These are phyloP conservation scores for Phytophthora agathidicida DNA, from an alignment of 352 stramenopile genomes.

Conservation along the genomic window DNA sequence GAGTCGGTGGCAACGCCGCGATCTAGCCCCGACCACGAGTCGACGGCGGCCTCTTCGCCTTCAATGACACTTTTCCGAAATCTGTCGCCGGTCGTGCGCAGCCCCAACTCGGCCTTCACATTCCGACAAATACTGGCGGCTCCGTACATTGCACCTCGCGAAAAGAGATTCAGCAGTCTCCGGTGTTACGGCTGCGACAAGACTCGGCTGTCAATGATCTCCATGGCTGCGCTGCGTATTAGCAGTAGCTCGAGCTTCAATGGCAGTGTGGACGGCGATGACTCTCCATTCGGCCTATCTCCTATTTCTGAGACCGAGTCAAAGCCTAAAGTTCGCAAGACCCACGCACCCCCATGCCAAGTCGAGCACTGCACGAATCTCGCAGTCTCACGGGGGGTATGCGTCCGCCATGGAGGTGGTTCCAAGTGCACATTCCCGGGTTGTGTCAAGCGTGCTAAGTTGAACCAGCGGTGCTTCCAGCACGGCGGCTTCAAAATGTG, in stretches of 20 bases:
- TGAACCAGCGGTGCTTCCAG: constrained; percentile 74
- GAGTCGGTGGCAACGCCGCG: constrained; percentile 4
- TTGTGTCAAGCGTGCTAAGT: constrained; percentile 62
- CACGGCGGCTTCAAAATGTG: constrained; percentile 74
- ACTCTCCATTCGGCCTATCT: constrained; percentile 3
- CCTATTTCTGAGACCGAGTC: background rate
- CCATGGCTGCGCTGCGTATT: constrained; percentile 11
- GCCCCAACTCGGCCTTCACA: constrained; percentile 16
- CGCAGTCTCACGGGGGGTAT: constrained; percentile 46
- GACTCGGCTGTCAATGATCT: constrained; percentile 6
- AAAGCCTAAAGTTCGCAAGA: constrained; percentile 24
- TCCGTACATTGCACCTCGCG: constrained; percentile 29
- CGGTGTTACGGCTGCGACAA: constrained; percentile 4
- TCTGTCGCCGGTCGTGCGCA: constrained; percentile 25
- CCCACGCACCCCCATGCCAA: constrained; percentile 46
- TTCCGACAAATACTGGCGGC: constrained; percentile 27
- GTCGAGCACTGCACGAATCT: constrained; percentile 60
- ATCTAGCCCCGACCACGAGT: constrained; percentile 14
- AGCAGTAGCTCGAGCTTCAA: constrained; percentile 7
- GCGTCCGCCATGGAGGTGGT: constrained; percentile 55
- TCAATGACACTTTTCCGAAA: constrained; percentile 30
- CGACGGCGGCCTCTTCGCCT: constrained; percentile 10
- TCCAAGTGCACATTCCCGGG: constrained; percentile 45
- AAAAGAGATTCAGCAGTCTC: constrained; percentile 25
- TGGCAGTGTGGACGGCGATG: constrained; percentile 16